These are phyloP conservation scores for Monosporozyma servazzii DNA, from an alignment of 805 yeast genomes.

Conservation along the genomic window DNA sequence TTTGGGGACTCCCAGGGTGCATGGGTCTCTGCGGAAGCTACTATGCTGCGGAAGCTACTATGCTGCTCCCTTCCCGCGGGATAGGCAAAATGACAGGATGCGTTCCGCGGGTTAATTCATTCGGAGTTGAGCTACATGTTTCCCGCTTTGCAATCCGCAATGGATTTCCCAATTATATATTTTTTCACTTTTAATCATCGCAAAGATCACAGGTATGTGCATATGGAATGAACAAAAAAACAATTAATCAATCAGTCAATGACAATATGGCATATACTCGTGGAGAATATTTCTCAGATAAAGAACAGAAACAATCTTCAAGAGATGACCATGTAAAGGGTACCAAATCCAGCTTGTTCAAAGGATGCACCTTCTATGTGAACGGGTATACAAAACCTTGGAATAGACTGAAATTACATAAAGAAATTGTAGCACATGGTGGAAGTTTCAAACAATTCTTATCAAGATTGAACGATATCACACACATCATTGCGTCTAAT, in stretches of 20 bases:
- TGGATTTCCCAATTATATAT: too few relatives aligned
- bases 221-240: too few relatives aligned
- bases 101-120: too few relatives aligned
- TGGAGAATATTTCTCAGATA: conserved; percentile 19
- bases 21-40: not conserved
- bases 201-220: too few relatives aligned
- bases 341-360: conserved; percentile 30
- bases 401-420: conserved; percentile 61
- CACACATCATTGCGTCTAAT: conserved; percentile 76
- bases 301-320: conserved; percentile 17
- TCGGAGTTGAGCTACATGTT: too few relatives aligned
- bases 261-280: not conserved
- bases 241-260: too few relatives aligned
- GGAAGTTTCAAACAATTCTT: conserved; percentile 61
- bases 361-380: conserved; percentile 61
- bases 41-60: too few relatives aligned
- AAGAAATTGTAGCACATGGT: conserved; percentile 65
- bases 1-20: not conserved
- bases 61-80: too few relatives aligned
- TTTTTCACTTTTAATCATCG: too few relatives aligned
- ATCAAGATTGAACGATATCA: conserved; percentile 46
- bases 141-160: too few relatives aligned
- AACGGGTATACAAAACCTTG: conserved; percentile 79
- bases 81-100: too few relatives aligned
- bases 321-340: conserved; percentile 16